These are phyloP conservation scores for Dioszegia aurantiaca DNA, from an alignment of 768 basidiomycete species.

Conservation along the genomic window DNA sequence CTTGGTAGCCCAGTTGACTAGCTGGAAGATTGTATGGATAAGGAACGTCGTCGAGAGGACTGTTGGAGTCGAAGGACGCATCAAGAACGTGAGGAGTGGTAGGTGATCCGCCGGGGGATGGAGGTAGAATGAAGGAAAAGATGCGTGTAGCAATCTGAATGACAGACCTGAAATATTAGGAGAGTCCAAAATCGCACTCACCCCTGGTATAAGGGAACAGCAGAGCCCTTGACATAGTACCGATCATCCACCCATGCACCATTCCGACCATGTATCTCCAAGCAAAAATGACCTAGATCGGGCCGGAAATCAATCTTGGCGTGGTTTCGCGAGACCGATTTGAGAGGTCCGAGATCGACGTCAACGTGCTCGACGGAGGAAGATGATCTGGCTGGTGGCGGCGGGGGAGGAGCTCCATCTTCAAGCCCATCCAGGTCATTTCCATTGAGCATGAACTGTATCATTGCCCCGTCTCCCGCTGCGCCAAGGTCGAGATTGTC, in stretches of 20 bases:
- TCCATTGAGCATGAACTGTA: not conserved
- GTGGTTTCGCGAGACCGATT: slow-evolving; percentile 95
- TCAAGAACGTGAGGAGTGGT: slow-evolving; percentile 26
- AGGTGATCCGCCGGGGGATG: slow-evolving; percentile 52
- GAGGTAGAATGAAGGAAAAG: slow-evolving; percentile 94
- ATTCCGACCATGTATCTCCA: slow-evolving; percentile 90
- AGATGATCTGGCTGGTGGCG: slow-evolving; percentile 34
- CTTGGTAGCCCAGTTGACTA: slow-evolving; percentile 33
- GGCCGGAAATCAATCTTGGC: slow-evolving; percentile 71
- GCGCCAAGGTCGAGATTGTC: not conserved
- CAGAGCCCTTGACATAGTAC: slow-evolving; percentile 86
- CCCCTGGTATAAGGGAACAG: slow-evolving; percentile 82
- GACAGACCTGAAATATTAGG: slow-evolving; percentile 32
- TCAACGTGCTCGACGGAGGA: slow-evolving; percentile 51
- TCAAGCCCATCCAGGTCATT: not conserved
- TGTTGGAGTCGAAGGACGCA: slow-evolving; percentile 17
- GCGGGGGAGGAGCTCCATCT: slow-evolving; percentile 10
- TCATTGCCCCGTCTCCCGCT: not conserved
- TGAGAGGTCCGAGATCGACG: slow-evolving; percentile 85
- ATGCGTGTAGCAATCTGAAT: slow-evolving; percentile 86
- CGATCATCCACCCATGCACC: slow-evolving; percentile 97
- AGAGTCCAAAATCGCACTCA: slow-evolving; percentile 48
- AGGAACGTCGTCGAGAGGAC: slow-evolving; percentile 31
- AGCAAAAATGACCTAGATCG: slow-evolving; percentile 52
- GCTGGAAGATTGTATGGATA: slow-evolving; percentile 41